Evolutionary conservation across 2,329 filamentous ascomycete species (phyloP).

Genomic region (Fusarium stilboides): DNA sequence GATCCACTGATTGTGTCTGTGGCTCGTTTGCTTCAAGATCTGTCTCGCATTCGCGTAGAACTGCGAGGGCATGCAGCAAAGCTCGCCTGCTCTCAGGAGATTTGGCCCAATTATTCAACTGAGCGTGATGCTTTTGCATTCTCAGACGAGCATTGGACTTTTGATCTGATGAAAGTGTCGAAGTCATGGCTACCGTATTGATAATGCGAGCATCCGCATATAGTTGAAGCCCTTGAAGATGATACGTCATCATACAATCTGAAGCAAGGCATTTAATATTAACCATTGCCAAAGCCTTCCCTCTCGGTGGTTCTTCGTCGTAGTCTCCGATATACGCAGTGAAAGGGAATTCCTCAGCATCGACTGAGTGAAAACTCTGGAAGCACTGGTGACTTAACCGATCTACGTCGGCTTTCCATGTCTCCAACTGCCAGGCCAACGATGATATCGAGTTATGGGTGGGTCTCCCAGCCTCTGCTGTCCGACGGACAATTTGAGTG

Average conservation of each 20-base stretch:
- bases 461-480: constrained; percentile 23
- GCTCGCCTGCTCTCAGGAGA: constrained; percentile 52
- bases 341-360: constrained; percentile 39
- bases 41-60: constrained; percentile 50
- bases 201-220: constrained; percentile 54
- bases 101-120: constrained; percentile 51
- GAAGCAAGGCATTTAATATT: constrained; percentile 53
- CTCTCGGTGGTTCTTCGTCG: constrained; percentile 44
- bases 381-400: constrained; percentile 40
- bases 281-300: constrained; percentile 43
- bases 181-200: constrained; percentile 46
- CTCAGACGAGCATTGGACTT: constrained; percentile 34
- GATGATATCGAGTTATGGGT: constrained; percentile 31
- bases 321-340: constrained; percentile 51
- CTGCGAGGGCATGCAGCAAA: constrained; percentile 53
- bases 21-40: constrained; percentile 37
- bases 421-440: constrained; percentile 48
- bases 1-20: constrained; percentile 48
- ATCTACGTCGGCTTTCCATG: constrained; percentile 49
- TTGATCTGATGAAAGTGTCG: constrained; percentile 15
- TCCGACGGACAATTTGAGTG: constrained; percentile 46
- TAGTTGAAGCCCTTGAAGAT: constrained; percentile 56
- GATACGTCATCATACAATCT: constrained; percentile 55
- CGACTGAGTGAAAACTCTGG: constrained; percentile 25
- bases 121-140: constrained; percentile 42